Percentiles rank a stretch among this genome's conserved stretches.
phyloP scores from a whole-genome alignment of 192 early-diverging fungal species.

The Entomortierella chlamydospora region DNA sequence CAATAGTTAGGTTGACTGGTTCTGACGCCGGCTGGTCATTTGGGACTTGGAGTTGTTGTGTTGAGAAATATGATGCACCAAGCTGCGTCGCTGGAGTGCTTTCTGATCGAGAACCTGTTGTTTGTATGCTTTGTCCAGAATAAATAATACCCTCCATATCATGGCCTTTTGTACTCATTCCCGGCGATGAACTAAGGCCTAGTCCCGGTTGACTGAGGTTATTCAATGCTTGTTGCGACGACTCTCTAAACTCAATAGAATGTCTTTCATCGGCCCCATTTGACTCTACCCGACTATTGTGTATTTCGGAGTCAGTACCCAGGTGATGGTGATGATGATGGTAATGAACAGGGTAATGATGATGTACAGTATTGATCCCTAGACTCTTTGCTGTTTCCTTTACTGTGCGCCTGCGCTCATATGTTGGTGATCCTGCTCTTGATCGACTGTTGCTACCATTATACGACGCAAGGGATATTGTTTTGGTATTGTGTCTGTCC shows the following conservation, averaged over 20 bases:
- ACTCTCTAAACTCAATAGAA: background rate
- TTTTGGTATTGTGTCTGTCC: slow-evolving; percentile 4
- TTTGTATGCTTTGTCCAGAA: background rate
- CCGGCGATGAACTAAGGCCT: slow-evolving; percentile 4
- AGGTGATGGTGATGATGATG: slow-evolving; percentile 7
- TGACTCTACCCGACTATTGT: background rate
- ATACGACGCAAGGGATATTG: slow-evolving; percentile 1
- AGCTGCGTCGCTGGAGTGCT: background rate
- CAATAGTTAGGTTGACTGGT: slow-evolving; percentile 13
- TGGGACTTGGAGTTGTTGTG: background rate
- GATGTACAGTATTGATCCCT: slow-evolving; percentile 21
- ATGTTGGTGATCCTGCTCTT: slow-evolving; percentile 39
- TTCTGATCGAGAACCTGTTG: background rate
- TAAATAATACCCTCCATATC: slow-evolving; percentile 34
- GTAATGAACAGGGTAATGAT: slow-evolving; percentile 3
- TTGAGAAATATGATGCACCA: background rate
- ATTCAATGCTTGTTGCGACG: slow-evolving; percentile 3
- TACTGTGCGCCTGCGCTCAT: slow-evolving; percentile 29
- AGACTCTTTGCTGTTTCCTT: slow-evolving; percentile 40
- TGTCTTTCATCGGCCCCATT: background rate
- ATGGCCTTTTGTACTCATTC: background rate
- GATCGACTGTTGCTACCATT: slow-evolving; percentile 4
- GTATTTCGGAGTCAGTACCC: background rate
- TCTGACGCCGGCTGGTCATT: background rate
- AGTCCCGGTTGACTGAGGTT: background rate